A percentile compares a stretch with the other conserved stretches of the same genome.
Conservation (phyloP, 768 basidiomycete species). For the Agrocybe praecox region DNA sequence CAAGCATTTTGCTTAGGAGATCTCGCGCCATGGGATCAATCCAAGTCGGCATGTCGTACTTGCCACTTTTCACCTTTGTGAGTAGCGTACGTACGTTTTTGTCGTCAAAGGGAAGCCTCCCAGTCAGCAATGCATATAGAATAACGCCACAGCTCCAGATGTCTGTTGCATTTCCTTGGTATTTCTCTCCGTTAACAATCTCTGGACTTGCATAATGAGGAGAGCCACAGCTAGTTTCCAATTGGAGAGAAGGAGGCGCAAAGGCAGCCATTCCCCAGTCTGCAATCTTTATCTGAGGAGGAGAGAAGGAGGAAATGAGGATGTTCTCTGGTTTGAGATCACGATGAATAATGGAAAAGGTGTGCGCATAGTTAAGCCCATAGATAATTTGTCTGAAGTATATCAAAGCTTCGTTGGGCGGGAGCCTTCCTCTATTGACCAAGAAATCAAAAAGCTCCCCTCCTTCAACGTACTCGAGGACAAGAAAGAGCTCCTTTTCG, state of each 20-base stretch:
- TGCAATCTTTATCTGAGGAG: slow-evolving; percentile 90
- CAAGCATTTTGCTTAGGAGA: slow-evolving; percentile 83
- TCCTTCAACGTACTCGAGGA: slow-evolving; percentile 94
- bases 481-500: slow-evolving; percentile 86
- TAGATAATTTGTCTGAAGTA: slow-evolving; percentile 97
- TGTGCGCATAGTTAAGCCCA: slow-evolving; percentile 95
- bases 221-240: slow-evolving; percentile 95
- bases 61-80: slow-evolving; percentile 84
- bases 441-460: slow-evolving; percentile 98
- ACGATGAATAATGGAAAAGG: slow-evolving; percentile 96
- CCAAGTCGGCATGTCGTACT: slow-evolving; percentile 80
- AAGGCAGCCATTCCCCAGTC: slow-evolving; percentile 99
- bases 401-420: slow-evolving; percentile 78
- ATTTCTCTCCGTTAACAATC: slow-evolving; percentile 89
- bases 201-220: slow-evolving; percentile 98
- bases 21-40: slow-evolving; percentile 86
- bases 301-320: slow-evolving; percentile 79
- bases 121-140: slow-evolving; percentile 87
- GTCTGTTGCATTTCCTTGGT: slow-evolving; percentile 88
- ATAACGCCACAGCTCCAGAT: slow-evolving; percentile 98
- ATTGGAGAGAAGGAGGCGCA: slow-evolving; percentile 78
- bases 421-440: slow-evolving; percentile 84
- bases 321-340: slow-evolving; percentile 99
- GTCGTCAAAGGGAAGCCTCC: slow-evolving; percentile 93
- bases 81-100: slow-evolving; percentile 79